phyloP scores from a whole-genome alignment of 495 filamentous ascomycete genomes.

The Wilcoxina mikolae region DNA sequence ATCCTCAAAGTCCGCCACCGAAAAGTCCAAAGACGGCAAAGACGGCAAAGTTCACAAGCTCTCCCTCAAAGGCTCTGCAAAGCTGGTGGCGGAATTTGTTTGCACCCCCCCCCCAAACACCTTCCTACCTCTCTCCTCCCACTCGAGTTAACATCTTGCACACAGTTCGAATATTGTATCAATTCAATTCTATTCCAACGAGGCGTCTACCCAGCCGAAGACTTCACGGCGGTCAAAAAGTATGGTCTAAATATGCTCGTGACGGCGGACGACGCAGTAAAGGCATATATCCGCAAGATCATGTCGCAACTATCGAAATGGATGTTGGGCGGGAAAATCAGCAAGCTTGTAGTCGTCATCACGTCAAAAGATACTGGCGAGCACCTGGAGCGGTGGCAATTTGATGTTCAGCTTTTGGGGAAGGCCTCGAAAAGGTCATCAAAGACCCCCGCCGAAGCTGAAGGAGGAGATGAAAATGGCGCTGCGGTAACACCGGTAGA shows the following conservation, averaged over 20 bases:
- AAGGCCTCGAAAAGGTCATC: too few species aligned
- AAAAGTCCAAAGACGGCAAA: slow-evolving; percentile 29
- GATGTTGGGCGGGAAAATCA: slow-evolving; percentile 93
- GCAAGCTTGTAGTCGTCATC: slow-evolving; percentile 88
- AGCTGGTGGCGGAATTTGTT: slow-evolving; percentile 89
- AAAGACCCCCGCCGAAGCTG: neutral
- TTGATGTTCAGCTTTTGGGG: slow-evolving; percentile 50
- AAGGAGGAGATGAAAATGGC: neutral
- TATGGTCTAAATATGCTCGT: slow-evolving; percentile 99
- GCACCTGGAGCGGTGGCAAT: slow-evolving; percentile 93
- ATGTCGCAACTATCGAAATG: slow-evolving; percentile 56
- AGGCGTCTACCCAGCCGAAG: slow-evolving; percentile 93
- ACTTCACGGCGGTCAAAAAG: slow-evolving; percentile 91
- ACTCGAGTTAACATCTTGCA: neutral
- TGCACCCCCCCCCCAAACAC: slow-evolving; percentile 26
- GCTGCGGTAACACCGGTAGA: neutral
- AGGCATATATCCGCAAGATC: slow-evolving; percentile 75
- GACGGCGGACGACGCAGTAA: slow-evolving; percentile 90
- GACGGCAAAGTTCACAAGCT: slow-evolving; percentile 91
- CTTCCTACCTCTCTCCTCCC: neutral
- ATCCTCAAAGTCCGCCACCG: neutral
- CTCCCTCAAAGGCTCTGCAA: slow-evolving; percentile 64
- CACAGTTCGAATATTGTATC: slow-evolving; percentile 90
- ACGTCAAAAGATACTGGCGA: slow-evolving; percentile 93
- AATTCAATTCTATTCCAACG: slow-evolving; percentile 94